A percentile compares a stretch with the other conserved stretches of the same genome.
These are phyloP conservation scores for Liquidambar formosana DNA, from an alignment of 164 flowering plant genomes.

Conservation along the genomic window DNA sequence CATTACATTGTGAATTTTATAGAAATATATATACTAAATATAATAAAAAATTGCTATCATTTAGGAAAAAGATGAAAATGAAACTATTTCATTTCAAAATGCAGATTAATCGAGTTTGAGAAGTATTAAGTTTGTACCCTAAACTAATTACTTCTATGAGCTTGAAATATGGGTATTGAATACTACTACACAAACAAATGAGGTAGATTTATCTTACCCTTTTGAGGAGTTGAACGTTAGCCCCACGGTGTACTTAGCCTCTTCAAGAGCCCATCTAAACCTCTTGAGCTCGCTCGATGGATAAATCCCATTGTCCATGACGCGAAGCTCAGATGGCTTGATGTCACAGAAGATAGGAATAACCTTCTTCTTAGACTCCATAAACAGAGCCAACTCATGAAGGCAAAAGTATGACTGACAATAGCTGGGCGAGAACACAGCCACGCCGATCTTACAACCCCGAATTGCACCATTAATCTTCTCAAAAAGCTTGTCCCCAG, in stretches of 20 bases:
- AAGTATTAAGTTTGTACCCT: no score
- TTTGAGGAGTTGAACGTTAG: slow-evolving; percentile 38
- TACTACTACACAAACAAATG: no score
- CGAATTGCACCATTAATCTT: slow-evolving; percentile 39
- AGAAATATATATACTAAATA: no score
- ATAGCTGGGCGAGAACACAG: slow-evolving; percentile 59
- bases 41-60: no score
- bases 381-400: slow-evolving; percentile 28
- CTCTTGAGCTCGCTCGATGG: slow-evolving; percentile 7
- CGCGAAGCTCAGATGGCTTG: slow-evolving; percentile 30
- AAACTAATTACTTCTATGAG: no score
- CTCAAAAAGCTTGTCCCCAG: slow-evolving; percentile 57
- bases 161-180: no score
- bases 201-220: no score
- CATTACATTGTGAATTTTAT: no score
- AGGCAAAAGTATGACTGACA: slow-evolving; percentile 65
- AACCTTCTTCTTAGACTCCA: slow-evolving; percentile 38
- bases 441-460: slow-evolving; percentile 44
- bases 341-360: slow-evolving; percentile 37
- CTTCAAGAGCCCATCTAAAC: slow-evolving; percentile 37
- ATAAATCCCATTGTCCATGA: slow-evolving; percentile 1
- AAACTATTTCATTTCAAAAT: no score
- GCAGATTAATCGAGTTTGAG: no score
- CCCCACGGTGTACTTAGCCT: slow-evolving; percentile 41
- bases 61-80: no score